Conservation (phyloP, 257 asterid species). For the Scutellaria minor region DNA sequence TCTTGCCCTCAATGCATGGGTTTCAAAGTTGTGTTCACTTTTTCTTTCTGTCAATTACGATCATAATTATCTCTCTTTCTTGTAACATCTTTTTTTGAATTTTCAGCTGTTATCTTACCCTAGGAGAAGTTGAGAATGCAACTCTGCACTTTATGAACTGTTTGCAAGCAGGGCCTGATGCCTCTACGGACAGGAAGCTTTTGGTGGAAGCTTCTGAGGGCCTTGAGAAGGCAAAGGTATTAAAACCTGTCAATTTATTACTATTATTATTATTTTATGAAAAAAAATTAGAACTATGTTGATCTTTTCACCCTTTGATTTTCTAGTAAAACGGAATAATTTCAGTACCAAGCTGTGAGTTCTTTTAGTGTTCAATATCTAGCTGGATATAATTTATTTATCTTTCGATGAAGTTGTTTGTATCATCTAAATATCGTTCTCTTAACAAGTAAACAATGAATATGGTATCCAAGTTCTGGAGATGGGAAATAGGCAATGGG, state of each 20-base stretch:
- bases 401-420: slow-evolving; percentile 4
- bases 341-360: slow-evolving; percentile 9
- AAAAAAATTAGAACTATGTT: slow-evolving; percentile 20
- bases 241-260: slow-evolving; percentile 2
- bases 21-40: slow-evolving; percentile 15
- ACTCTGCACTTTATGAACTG: slow-evolving; percentile 72
- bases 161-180: slow-evolving; percentile 81
- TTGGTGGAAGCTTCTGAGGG: slow-evolving; percentile 92
- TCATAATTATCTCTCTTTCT: slow-evolving; percentile 25
- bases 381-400: neutral
- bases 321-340: slow-evolving; percentile 15
- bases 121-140: slow-evolving; percentile 88
- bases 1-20: slow-evolving; percentile 23
- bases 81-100: slow-evolving; percentile 29
- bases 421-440: neutral
- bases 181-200: slow-evolving; percentile 70
- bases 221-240: slow-evolving; percentile 80
- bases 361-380: slow-evolving; percentile 1
- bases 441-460: neutral
- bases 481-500: slow-evolving; percentile 18
- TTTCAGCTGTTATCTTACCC: slow-evolving; percentile 90
- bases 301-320: slow-evolving; percentile 20
- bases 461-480: slow-evolving; percentile 15
- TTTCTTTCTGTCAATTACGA: slow-evolving; percentile 12
- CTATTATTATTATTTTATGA: slow-evolving; percentile 9